Percentiles rank a stretch among this genome's conserved stretches.
Conservation (phyloP, 2,329 filamentous ascomycete species). For the Xylariaceae sp. region DNA sequence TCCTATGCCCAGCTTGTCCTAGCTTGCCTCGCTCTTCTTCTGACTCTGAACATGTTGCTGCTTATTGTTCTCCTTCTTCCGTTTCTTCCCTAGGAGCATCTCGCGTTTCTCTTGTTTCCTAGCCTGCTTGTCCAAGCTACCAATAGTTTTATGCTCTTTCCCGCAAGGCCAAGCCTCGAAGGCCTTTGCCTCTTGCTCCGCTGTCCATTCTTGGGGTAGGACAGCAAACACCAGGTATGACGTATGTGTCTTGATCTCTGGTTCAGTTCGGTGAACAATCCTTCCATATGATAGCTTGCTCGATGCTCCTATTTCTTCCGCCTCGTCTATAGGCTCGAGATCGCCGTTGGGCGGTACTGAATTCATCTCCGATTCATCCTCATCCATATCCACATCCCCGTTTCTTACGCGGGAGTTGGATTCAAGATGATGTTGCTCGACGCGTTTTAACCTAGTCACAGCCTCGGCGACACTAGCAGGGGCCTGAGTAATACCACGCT, state of each 20-base stretch:
- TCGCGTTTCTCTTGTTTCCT: constrained; percentile 56
- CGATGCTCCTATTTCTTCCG: constrained; percentile 30
- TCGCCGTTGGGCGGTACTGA: constrained; percentile 25
- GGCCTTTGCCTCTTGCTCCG: constrained; percentile 71
- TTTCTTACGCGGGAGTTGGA: constrained; percentile 48
- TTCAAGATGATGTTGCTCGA: constrained; percentile 65
- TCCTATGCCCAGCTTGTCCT: not conserved
- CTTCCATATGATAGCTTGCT: constrained; percentile 72
- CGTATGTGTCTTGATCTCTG: constrained; percentile 91
- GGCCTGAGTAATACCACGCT: constrained; percentile 66
- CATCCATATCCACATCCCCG: constrained; percentile 39
- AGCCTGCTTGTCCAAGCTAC: constrained; percentile 49
- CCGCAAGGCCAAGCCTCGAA: constrained; percentile 61
- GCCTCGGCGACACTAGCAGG: constrained; percentile 78
- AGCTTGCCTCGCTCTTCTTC: constrained; percentile 23
- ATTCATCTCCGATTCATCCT: constrained; percentile 29
- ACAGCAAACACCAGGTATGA: constrained; percentile 95
- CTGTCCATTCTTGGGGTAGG: constrained; percentile 80
- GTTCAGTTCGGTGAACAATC: constrained; percentile 75
- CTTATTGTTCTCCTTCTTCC: constrained; percentile 32
- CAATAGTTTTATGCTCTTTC: constrained; percentile 49
- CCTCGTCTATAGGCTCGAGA: constrained; percentile 12
- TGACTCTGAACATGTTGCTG: too few species aligned
- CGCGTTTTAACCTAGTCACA: constrained; percentile 64
- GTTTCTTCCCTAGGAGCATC: constrained; percentile 44